These are phyloP conservation scores for Pyrrhoderma lamaoense DNA, from an alignment of 1,284 basidiomycete genomes.

Conservation along the genomic window DNA sequence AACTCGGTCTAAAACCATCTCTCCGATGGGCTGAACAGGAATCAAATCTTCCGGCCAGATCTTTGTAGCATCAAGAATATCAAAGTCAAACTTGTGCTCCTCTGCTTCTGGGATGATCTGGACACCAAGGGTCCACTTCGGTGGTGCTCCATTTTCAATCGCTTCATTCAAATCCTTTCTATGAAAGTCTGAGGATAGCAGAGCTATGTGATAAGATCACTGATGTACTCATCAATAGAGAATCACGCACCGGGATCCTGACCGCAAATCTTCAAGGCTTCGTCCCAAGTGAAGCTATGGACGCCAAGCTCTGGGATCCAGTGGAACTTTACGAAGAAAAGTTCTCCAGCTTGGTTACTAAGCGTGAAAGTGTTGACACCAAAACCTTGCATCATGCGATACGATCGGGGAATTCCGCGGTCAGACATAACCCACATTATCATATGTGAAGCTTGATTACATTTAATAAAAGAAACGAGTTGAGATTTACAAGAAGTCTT, in stretches of 20 bases:
- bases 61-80: constrained; percentile 82
- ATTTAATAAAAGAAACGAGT: too few relatives aligned
- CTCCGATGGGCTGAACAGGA: constrained; percentile 69
- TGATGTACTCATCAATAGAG: too few relatives aligned
- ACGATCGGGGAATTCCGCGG: constrained; percentile 72
- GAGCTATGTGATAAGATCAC: too few relatives aligned
- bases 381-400: constrained; percentile 83
- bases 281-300: constrained; percentile 81
- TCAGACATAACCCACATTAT: constrained; percentile 81
- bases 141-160: constrained; percentile 57
- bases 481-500: constrained; percentile 24
- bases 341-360: constrained; percentile 55
- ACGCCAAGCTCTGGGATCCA: constrained; percentile 76
- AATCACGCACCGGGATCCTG: constrained; percentile 68
- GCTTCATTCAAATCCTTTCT: constrained; percentile 75
- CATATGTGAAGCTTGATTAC: constrained; percentile 60
- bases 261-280: constrained; percentile 74
- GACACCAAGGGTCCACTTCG: constrained; percentile 73
- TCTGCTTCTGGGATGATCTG: constrained; percentile 62
- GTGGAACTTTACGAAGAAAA: constrained; percentile 82
- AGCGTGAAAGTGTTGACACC: constrained; percentile 79
- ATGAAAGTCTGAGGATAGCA: constrained; percentile 74
- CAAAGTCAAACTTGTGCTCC: constrained; percentile 75
- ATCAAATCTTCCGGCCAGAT: constrained; percentile 75
- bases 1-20: constrained; percentile 59